Evolutionary conservation across 225 moss, liverwort and hornwort species (phyloP).

Genomic region (Anthoceros angustus): DNA sequence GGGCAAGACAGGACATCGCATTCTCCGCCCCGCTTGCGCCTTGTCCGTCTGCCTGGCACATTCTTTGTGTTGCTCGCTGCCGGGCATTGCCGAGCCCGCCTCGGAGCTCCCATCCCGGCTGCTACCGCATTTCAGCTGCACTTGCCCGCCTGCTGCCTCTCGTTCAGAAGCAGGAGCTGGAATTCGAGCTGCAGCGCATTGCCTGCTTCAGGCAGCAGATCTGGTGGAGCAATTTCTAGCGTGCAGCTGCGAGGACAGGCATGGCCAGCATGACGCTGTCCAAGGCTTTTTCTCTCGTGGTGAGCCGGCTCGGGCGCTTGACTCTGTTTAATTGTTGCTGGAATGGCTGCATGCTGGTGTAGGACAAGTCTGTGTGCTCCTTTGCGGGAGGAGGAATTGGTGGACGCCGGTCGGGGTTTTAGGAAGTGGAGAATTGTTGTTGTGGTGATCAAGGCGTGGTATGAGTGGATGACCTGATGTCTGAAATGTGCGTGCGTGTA

Average conservation of each 20-base stretch:
- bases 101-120: not conserved
- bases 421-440: too few species aligned
- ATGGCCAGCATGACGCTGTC: conserved; percentile 3
- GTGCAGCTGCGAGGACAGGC: not conserved
- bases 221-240: not conserved
- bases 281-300: not conserved
- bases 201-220: not conserved
- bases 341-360: not conserved
- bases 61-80: not conserved
- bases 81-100: not conserved
- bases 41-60: not conserved
- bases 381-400: too few species aligned
- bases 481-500: not conserved
- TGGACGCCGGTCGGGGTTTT: too few species aligned
- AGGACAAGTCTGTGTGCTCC: not conserved
- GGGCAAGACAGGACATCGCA: not conserved
- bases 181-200: not conserved
- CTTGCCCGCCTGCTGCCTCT: not conserved
- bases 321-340: not conserved
- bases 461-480: not conserved
- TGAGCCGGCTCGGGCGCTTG: not conserved
- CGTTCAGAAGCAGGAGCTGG: not conserved
- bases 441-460: not conserved
- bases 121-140: not conserved
- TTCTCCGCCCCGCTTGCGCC: not conserved